These are phyloP conservation scores for Penicillium ochrochloron DNA, from an alignment of 495 filamentous ascomycete genomes.

Conservation along the genomic window DNA sequence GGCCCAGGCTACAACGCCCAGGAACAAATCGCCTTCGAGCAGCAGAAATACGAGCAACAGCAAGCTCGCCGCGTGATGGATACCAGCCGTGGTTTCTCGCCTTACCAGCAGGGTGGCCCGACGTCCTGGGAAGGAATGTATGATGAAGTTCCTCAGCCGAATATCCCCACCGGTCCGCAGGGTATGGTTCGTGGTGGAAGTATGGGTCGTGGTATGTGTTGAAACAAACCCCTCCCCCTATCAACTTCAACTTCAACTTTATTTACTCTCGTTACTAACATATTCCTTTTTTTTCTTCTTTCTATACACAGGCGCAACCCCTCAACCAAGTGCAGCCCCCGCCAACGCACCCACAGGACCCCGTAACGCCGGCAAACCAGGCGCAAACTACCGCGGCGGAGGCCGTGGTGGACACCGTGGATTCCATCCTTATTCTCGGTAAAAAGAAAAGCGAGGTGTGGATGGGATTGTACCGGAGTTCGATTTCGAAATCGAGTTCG, in stretches of 20 bases:
- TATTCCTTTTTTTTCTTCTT: not conserved
- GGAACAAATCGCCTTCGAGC: conserved; percentile 82
- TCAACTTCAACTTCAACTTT: conserved; percentile 6
- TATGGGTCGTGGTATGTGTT: conserved; percentile 54
- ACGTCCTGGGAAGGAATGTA: conserved; percentile 99
- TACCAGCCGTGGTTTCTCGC: conserved; percentile 48
- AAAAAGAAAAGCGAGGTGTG: not conserved
- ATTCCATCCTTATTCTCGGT: conserved; percentile 79
- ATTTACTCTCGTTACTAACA: not conserved
- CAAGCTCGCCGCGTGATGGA: conserved; percentile 56
- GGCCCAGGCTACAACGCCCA: conserved; percentile 70
- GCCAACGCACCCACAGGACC: conserved; percentile 95
- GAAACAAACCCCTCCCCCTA: not conserved
- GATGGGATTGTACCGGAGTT: too few relatives aligned
- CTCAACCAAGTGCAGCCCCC: conserved; percentile 72
- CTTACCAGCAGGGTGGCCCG: conserved; percentile 61
- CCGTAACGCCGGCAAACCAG: conserved; percentile 92
- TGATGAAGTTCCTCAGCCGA: conserved; percentile 92
- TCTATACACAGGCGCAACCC: conserved; percentile 40
- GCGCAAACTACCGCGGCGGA: conserved; percentile 93
- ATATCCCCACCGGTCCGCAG: conserved; percentile 59
- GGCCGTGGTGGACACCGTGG: conserved; percentile 77
- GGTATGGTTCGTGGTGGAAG: conserved; percentile 54
- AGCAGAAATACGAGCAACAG: conserved; percentile 84
- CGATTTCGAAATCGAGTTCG: too few relatives aligned